phyloP scores from a whole-genome alignment of 2,329 filamentous ascomycete genomes.

The Talaromyces sp. region DNA sequence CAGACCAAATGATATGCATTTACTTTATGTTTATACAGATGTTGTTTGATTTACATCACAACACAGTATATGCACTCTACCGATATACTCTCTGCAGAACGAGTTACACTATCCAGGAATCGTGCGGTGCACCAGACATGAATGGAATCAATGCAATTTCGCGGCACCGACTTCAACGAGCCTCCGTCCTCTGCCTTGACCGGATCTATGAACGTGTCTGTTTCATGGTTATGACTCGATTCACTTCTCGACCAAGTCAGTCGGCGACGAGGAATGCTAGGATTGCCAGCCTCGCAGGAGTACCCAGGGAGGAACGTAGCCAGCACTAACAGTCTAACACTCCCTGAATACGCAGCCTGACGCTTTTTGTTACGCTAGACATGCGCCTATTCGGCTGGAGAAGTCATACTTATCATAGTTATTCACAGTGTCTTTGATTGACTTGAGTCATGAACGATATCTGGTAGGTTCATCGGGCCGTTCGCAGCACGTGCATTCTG shows the following conservation, averaged over 20 bases:
- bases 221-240: not conserved
- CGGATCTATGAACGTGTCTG: not conserved
- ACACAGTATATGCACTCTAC: not conserved
- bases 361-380: not conserved
- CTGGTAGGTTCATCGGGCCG: conserved; percentile 2
- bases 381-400: not conserved
- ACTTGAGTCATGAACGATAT: not conserved
- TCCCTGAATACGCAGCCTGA: not conserved
- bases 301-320: not conserved
- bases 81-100: not conserved
- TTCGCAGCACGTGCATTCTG: conserved; percentile 8
- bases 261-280: not conserved
- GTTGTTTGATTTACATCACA: not conserved
- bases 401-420: not conserved
- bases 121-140: not conserved
- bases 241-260: not conserved
- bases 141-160: not conserved
- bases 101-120: not conserved
- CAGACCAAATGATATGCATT: not conserved
- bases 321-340: not conserved
- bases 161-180: not conserved
- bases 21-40: not conserved
- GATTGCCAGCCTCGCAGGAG: not conserved
- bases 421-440: not conserved
- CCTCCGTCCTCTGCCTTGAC: not conserved